Evolutionary conservation across 2,329 filamentous ascomycete species (phyloP).

Genomic region (Trichoderma koningiopsis): DNA sequence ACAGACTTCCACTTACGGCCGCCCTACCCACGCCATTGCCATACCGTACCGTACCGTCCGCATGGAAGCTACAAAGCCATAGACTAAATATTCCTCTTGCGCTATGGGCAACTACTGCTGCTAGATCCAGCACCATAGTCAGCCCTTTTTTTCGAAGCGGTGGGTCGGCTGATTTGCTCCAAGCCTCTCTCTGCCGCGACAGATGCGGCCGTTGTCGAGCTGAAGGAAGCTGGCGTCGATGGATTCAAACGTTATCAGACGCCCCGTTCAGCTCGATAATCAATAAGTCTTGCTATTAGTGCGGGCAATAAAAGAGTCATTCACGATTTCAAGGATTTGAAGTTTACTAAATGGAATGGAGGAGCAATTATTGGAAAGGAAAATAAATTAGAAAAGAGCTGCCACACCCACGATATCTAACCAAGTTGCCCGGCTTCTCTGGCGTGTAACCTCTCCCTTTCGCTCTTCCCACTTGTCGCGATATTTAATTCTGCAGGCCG

Average conservation of each 20-base stretch:
- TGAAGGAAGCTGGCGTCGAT: conserved; percentile 1
- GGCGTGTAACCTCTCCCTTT: not conserved
- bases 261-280: conserved; percentile 3
- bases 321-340: not conserved
- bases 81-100: not conserved
- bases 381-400: not conserved
- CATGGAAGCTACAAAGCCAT: not conserved
- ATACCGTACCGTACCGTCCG: not conserved
- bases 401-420: conserved; percentile 14
- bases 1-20: conserved; percentile 3
- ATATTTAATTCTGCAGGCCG: not conserved
- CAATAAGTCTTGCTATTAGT: not conserved
- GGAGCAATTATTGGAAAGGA: not conserved
- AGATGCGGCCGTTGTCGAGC: conserved; percentile 8
- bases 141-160: not conserved
- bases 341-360: not conserved
- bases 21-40: not conserved
- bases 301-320: conserved; percentile 4
- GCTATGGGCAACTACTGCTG: not conserved
- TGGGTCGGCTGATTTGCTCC: conserved; percentile 19
- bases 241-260: not conserved
- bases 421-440: conserved; percentile 5
- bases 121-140: not conserved
- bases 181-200: conserved; percentile 6
- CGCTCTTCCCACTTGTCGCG: not conserved